Conservation (phyloP, 495 filamentous ascomycete genomes). For the Aspergillus bertholletiae region DNA sequence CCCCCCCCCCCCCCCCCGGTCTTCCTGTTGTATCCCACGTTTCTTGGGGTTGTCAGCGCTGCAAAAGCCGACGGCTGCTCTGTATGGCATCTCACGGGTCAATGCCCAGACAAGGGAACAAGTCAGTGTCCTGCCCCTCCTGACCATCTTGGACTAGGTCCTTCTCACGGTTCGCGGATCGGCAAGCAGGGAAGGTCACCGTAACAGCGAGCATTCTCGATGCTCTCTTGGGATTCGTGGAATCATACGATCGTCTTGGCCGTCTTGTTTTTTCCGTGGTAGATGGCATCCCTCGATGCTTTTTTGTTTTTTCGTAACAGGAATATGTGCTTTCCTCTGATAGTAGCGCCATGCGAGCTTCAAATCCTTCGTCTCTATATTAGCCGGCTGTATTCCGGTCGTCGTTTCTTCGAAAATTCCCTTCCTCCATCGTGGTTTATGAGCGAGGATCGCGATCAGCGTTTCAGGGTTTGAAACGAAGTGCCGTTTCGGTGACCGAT, state of each 20-base stretch:
- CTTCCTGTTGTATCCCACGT: neutral
- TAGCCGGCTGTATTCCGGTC: neutral
- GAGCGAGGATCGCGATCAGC: neutral
- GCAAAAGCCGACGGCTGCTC: neutral
- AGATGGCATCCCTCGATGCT: constrained; percentile 6
- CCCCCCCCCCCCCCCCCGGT: neutral
- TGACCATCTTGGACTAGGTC: neutral
- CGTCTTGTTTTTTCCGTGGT: constrained; percentile 10
- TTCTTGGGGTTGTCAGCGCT: neutral
- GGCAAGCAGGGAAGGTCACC: neutral
- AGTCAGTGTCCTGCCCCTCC: neutral
- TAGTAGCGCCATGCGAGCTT: neutral
- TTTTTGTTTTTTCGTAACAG: neutral
- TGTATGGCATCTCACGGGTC: neutral
- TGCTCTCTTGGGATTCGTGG: constrained; percentile 15
- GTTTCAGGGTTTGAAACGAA: neutral
- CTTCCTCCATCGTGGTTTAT: neutral
- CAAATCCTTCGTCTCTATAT: neutral
- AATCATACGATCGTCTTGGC: constrained; percentile 10
- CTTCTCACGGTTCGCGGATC: neutral
- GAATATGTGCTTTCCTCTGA: neutral
- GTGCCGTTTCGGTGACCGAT: neutral
- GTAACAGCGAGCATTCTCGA: neutral
- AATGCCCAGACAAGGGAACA: neutral
- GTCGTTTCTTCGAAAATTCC: neutral